A percentile compares a stretch with the other conserved stretches of the same genome.
Conservation (phyloP, 768 basidiomycete genomes). For the Amanita fuliginea region DNA sequence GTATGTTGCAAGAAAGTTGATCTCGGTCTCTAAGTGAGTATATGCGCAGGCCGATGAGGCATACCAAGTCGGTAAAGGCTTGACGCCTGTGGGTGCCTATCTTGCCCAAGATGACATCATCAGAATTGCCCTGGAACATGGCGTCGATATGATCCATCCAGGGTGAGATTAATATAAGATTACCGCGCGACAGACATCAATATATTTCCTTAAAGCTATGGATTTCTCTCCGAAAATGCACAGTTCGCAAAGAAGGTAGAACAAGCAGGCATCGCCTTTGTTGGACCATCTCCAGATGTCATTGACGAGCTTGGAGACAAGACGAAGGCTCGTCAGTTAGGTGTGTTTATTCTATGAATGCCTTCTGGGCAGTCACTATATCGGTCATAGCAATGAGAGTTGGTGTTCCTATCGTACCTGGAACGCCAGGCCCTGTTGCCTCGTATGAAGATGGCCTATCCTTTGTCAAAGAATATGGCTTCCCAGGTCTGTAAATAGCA, state of each 20-base stretch:
- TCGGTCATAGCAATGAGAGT: constrained; percentile 61
- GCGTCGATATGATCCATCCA: constrained; percentile 99
- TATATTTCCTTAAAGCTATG: constrained; percentile 50
- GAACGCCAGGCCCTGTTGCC: constrained; percentile 90
- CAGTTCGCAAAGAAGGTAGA: constrained; percentile 97
- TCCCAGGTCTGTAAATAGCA: constrained; percentile 51
- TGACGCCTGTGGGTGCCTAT: constrained; percentile 95
- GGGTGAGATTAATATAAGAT: constrained; percentile 41
- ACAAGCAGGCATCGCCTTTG: constrained; percentile 92
- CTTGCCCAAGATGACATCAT: constrained; percentile 98
- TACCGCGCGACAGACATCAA: background rate
- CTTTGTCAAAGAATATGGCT: constrained; percentile 94
- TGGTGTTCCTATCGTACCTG: constrained; percentile 94
- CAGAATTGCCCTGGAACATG: constrained; percentile 91
- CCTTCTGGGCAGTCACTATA: constrained; percentile 5
- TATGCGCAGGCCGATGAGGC: constrained; percentile 83
- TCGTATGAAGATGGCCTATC: constrained; percentile 68
- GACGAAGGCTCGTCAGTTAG: constrained; percentile 89
- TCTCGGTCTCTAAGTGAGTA: constrained; percentile 19
- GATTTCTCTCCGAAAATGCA: constrained; percentile 97
- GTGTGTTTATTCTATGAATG: constrained; percentile 26
- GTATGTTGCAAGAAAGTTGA: constrained; percentile 23
- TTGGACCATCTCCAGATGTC: constrained; percentile 91
- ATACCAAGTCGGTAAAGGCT: constrained; percentile 93
- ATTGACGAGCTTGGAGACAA: constrained; percentile 98